Conservation (phyloP, 371 early-diverging fungal species). For the Zopfochytrium polystomum region DNA sequence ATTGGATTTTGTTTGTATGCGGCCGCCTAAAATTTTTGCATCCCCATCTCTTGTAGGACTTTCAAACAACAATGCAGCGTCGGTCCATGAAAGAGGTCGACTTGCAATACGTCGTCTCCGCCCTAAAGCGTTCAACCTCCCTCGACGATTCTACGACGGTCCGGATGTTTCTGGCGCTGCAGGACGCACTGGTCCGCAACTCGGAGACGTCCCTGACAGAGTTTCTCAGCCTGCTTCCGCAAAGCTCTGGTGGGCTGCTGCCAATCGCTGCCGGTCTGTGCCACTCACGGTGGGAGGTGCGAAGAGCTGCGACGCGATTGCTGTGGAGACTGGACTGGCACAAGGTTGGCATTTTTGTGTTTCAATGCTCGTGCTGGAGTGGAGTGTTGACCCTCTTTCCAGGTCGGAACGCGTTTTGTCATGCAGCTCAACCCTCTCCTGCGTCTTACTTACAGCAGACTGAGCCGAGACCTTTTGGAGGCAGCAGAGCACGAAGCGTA, state of each 20-base stretch:
- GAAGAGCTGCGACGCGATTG: conserved; percentile 28
- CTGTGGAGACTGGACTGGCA: conserved; percentile 34
- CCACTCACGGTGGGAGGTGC: conserved; percentile 55
- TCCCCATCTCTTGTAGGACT: conserved; percentile 50
- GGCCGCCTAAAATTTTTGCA: background rate
- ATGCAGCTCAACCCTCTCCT: conserved; percentile 37
- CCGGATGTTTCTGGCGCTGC: conserved; percentile 23
- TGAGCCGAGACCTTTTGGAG: conserved; percentile 10
- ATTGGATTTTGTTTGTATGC: too few species aligned
- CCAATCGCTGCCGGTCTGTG: conserved; percentile 80
- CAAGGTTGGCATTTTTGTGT: conserved; percentile 13
- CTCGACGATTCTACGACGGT: conserved; percentile 46
- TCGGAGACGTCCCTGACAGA: conserved; percentile 77
- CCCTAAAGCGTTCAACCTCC: conserved; percentile 56
- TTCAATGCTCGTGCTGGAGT: too few species aligned
- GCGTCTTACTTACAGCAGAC: conserved; percentile 25
- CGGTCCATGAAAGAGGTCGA: conserved; percentile 65
- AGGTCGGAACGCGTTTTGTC: conserved; percentile 30
- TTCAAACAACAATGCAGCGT: conserved; percentile 49
- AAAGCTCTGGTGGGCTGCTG: conserved; percentile 75
- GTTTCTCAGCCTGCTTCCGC: conserved; percentile 58
- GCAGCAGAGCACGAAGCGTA: conserved; percentile 9
- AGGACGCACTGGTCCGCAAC: conserved; percentile 24
- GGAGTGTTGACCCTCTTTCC: conserved; percentile 3
- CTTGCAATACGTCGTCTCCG: conserved; percentile 62